Conservation (phyloP, 352 stramenopile genomes). For the Globisporangium polare region DNA sequence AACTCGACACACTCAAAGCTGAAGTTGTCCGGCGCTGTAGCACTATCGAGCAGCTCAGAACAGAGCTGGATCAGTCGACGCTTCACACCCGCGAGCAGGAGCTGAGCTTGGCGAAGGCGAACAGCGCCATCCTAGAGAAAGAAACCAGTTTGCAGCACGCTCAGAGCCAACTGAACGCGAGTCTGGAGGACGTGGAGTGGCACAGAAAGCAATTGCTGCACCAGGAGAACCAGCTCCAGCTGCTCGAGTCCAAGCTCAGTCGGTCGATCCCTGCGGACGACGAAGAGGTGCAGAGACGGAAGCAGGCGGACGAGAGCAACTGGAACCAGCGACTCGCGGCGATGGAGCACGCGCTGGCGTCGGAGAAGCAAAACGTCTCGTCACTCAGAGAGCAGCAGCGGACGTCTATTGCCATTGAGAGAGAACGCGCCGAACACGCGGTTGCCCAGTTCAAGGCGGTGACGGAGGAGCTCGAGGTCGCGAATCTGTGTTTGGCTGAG, state of each 20-base stretch:
- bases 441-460: slow-evolving; percentile 34
- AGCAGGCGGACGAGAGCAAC: slow-evolving; percentile 42
- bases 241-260: slow-evolving; percentile 49
- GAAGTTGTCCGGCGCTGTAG: background rate
- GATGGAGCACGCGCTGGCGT: slow-evolving; percentile 46
- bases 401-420: slow-evolving; percentile 27
- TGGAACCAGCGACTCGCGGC: slow-evolving; percentile 59
- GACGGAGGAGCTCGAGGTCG: slow-evolving; percentile 51
- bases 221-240: slow-evolving; percentile 39
- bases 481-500: slow-evolving; percentile 70
- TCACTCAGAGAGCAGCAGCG: slow-evolving; percentile 40
- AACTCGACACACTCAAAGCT: slow-evolving; percentile 8
- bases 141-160: slow-evolving; percentile 19
- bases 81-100: background rate
- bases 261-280: slow-evolving; percentile 45
- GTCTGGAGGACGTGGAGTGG: slow-evolving; percentile 30
- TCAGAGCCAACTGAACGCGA: slow-evolving; percentile 19
- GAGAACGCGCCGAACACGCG: slow-evolving; percentile 44
- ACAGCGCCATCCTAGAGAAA: background rate
- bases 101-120: background rate
- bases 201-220: slow-evolving; percentile 26
- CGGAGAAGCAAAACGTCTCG: slow-evolving; percentile 33
- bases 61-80: background rate
- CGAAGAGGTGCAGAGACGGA: slow-evolving; percentile 34
- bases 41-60: background rate